A percentile compares a stretch with the other conserved stretches of the same genome.
phyloP scores from a whole-genome alignment of 2,329 filamentous ascomycete species.

The Alternaria viburni region DNA sequence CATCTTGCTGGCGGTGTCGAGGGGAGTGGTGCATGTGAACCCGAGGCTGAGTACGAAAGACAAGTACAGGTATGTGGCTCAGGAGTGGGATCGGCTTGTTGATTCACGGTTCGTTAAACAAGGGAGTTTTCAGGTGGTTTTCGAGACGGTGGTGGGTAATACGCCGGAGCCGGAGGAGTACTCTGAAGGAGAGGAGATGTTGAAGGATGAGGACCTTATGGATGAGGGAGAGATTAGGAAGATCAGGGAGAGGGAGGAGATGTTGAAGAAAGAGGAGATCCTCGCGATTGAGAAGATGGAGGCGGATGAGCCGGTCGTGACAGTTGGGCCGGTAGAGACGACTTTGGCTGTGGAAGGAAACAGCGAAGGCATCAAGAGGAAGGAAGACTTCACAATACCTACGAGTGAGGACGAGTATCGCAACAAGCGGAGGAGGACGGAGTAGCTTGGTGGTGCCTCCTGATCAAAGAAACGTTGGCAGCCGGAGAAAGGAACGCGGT shows the following conservation, averaged over 20 bases:
- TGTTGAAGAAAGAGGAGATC: neutral
- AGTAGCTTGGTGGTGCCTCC: neutral
- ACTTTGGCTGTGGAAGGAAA: neutral
- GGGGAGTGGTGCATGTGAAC: conserved; percentile 2
- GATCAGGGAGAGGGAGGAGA: neutral
- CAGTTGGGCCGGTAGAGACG: neutral
- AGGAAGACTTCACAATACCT: neutral
- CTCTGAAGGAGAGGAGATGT: neutral
- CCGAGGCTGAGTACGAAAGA: neutral
- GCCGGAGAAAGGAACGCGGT: neutral
- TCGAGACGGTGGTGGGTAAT: conserved; percentile 4
- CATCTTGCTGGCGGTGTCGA: conserved; percentile 15
- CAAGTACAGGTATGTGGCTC: conserved; percentile 13
- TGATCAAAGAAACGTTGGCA: neutral
- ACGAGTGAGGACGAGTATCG: conserved; percentile 1
- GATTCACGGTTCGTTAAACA: conserved; percentile 17
- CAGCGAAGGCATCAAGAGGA: neutral
- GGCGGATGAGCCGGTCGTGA: neutral
- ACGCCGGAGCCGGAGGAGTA: neutral
- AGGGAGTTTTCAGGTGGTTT: conserved; percentile 17
- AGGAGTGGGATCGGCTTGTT: conserved; percentile 23
- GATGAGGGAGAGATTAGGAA: neutral
- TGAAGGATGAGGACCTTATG: neutral
- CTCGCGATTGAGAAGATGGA: neutral
- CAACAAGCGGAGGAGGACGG: conserved; percentile 2